Base-by-base conservation (phyloP, 345 rosid species). In the Triadica sebifera region DNA sequence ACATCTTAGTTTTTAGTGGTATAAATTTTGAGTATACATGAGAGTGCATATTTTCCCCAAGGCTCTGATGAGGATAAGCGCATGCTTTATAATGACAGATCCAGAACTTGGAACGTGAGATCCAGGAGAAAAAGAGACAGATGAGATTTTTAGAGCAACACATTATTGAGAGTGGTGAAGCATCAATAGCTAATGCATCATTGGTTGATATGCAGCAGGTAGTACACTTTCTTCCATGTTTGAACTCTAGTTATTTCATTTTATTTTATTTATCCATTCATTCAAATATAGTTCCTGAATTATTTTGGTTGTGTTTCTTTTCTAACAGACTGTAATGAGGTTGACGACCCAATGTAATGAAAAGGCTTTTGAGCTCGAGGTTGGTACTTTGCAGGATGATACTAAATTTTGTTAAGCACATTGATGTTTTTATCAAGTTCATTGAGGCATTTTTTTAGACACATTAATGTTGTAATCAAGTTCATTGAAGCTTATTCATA, bases 171-270 rank as follows among this genome's bases (percentile, higher is more conserved):
- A 91, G 89, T 74, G 95, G 97, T 63, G 97, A 96, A 86, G 97
- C 97, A 67, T 96, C 97, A 70, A 81, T 93, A 73, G 87, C 97
- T 70, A 91, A 96, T 81, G 93, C 96, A 70, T 93, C 99, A 20
- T 50, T 88, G 69, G 90, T 93, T 70, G 98, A 96, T 77, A 90
- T 91, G 99, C 99, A 96, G 84, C 96, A 91, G 98, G 99, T 91
- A 78, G 20, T 77, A 75, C 65, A 29, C 10, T 29, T 74, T 62
- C 76, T 50, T 51, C 45, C 19, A 13, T 58, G n/a, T 63, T 56
- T 60, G 12, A 20, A 20, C 63, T 38, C 12, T 47, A 45, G 8
- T 43, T 10, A 8, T 68, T 46, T 62, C 22, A 19, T 41, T 39
- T 43, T 22, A n/a, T 20, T 64, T 12, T 70, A 49, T 74, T 67